phyloP scores from a whole-genome alignment of 352 stramenopile genomes.

The Globisporangium splendens region DNA sequence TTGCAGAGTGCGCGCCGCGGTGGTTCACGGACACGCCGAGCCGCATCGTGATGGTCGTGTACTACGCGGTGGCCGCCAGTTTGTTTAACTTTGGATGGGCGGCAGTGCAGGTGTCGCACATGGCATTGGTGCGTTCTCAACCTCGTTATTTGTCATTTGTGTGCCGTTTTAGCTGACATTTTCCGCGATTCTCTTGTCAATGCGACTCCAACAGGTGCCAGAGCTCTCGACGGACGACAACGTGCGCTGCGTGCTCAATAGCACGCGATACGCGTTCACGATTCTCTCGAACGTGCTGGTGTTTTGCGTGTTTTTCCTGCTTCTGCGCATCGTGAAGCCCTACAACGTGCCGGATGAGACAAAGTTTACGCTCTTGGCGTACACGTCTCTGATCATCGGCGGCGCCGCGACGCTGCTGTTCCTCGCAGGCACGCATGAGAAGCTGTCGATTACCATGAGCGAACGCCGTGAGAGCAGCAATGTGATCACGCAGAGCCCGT shows the following conservation, averaged over 20 bases:
- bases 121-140: constrained; percentile 57
- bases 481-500: constrained; percentile 40
- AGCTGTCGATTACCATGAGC: constrained; percentile 23
- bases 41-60: constrained; percentile 55
- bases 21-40: constrained; percentile 60
- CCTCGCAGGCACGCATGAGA: constrained; percentile 64
- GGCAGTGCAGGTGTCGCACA: constrained; percentile 80
- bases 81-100: constrained; percentile 87
- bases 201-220: constrained; percentile 32
- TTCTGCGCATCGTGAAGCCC: constrained; percentile 54
- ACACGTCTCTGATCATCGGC: constrained; percentile 64
- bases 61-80: constrained; percentile 74
- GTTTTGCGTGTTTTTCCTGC: constrained; percentile 74
- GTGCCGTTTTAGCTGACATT: background rate
- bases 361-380: constrained; percentile 79
- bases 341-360: constrained; percentile 59
- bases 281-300: constrained; percentile 87
- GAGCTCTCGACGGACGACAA: constrained; percentile 78
- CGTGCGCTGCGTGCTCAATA: constrained; percentile 77
- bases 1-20: constrained; percentile 51
- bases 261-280: constrained; percentile 79
- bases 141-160: background rate
- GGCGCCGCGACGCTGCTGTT: constrained; percentile 63
- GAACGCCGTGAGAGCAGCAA: constrained; percentile 21
- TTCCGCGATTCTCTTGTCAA: background rate